Evolutionary conservation across 257 asterid species (phyloP), one percentile per base, ranked within the genome.

Genomic region (Voacanga thouarsii): DNA sequence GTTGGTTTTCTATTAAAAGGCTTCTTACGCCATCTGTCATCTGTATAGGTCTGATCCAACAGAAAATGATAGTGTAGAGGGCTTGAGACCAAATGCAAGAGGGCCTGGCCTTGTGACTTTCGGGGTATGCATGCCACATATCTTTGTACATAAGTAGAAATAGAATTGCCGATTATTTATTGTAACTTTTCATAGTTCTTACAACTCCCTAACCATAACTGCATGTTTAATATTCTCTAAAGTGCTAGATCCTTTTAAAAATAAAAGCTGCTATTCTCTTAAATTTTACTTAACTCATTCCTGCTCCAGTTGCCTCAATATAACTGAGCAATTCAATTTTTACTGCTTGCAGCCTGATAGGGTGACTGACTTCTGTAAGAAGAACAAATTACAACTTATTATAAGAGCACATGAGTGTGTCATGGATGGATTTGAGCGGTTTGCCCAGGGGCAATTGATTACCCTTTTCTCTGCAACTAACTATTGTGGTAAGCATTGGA

Each of bases 101-200:
- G 99, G 99, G 56, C 99, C 99, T 57, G 99, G 99, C 49, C 99
- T 96, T 37, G 99, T 96, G 49, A 92, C 97, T 63, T 96, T 93
- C 67, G 99, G 99, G 97, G 99, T 96, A 92, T 65, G 89, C 44
- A 47, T 53, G 24, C 51, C 44, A 21, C 59, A 23, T 4, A 68
- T 66, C 14, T 72, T 56, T 76, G 47, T 44, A 19, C 21, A 59
- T 4, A 6, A 67, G 56, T 33, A 43, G 6, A 7, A 43, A 5
- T 78, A 23, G 26, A 57, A 12, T 56, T 19, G 49, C 74, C 50
- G 11, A 72, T 79, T 6, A 39, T 55, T 56, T 33, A 14, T 45
- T 59, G 75, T 56, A 26, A 44, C 30, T 60, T 67, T 63, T 37
- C 50, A 19, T 39, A 55, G 10, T 69, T 56, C 14, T 77, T 77